Evolutionary conservation across 2,329 filamentous ascomycete genomes (phyloP).

Genomic region (Rhynchosporium secalis): DNA sequence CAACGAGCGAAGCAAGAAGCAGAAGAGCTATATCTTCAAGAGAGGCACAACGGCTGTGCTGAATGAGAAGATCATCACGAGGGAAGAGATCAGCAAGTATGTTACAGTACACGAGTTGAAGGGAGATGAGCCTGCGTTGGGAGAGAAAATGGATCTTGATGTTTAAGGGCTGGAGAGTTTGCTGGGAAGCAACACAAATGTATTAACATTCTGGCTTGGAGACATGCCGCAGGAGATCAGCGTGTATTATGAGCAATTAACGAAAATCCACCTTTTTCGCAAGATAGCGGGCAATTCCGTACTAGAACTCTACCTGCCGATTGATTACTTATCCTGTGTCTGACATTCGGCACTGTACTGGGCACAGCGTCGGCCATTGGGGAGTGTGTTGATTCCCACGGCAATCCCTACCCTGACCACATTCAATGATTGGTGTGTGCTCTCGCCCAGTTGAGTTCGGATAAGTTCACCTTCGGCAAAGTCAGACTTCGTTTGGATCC

Average conservation of each 20-base stretch:
- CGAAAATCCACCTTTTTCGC: conserved; percentile 15
- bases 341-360: too few relatives aligned
- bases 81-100: conserved; percentile 91
- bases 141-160: conserved; percentile 70
- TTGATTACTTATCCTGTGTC: too few relatives aligned
- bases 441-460: too few relatives aligned
- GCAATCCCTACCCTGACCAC: too few relatives aligned
- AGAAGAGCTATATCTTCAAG: conserved; percentile 88
- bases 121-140: conserved; percentile 53
- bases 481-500: too few relatives aligned
- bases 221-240: conserved; percentile 21
- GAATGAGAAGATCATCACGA: conserved; percentile 94
- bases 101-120: conserved; percentile 84
- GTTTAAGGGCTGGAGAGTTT: conserved; percentile 43
- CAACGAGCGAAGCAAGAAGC: conserved; percentile 87
- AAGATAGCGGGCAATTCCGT: background rate
- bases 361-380: too few relatives aligned
- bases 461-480: too few relatives aligned
- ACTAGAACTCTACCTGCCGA: too few relatives aligned
- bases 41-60: conserved; percentile 93
- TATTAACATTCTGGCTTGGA: conserved; percentile 30
- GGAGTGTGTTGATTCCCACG: too few relatives aligned
- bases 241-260: conserved; percentile 26
- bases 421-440: too few relatives aligned
- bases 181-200: conserved; percentile 20